Conservation (phyloP, 148 eudicot genomes). For the Agrostemma githago region DNA sequence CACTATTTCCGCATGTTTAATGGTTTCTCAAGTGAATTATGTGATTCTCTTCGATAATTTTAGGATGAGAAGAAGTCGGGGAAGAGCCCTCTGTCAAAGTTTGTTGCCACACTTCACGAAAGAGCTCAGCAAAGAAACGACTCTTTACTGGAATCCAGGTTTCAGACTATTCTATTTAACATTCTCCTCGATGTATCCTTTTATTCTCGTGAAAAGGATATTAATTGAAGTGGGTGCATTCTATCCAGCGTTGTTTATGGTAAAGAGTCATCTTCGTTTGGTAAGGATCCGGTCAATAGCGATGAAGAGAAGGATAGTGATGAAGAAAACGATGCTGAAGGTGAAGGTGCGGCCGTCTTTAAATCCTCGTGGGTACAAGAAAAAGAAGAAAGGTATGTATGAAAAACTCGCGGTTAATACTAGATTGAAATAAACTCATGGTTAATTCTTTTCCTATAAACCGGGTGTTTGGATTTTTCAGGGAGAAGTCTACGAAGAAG, state of each 20-base stretch:
- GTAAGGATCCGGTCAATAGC: conserved; percentile 36
- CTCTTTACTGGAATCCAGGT: conserved; percentile 74
- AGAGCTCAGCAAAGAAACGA: conserved; percentile 69
- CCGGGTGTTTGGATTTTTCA: conserved; percentile 19
- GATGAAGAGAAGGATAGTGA: conserved; percentile 45
- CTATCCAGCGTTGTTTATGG: conserved; percentile 73
- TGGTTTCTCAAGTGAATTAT: background rate
- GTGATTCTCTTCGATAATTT: background rate
- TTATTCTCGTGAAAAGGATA: background rate
- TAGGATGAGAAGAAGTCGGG: conserved; percentile 74
- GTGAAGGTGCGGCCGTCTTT: conserved; percentile 54
- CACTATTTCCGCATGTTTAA: background rate
- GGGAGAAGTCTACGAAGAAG: conserved; percentile 37
- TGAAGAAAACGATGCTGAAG: conserved; percentile 24
- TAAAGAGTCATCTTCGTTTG: conserved; percentile 45
- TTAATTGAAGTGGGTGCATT: conserved; percentile 17
- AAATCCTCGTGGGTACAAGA: conserved; percentile 63
- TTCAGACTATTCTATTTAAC: conserved; percentile 14
- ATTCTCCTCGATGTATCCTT: background rate
- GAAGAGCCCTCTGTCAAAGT: conserved; percentile 65
- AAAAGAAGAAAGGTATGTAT: conserved; percentile 50
- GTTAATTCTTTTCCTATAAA: background rate
- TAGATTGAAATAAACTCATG: background rate
- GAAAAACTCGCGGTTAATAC: background rate
- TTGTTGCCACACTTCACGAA: conserved; percentile 51